Evolutionary conservation across 23 red algal species (phyloP).

Genomic region (Agarophyton chilense): DNA sequence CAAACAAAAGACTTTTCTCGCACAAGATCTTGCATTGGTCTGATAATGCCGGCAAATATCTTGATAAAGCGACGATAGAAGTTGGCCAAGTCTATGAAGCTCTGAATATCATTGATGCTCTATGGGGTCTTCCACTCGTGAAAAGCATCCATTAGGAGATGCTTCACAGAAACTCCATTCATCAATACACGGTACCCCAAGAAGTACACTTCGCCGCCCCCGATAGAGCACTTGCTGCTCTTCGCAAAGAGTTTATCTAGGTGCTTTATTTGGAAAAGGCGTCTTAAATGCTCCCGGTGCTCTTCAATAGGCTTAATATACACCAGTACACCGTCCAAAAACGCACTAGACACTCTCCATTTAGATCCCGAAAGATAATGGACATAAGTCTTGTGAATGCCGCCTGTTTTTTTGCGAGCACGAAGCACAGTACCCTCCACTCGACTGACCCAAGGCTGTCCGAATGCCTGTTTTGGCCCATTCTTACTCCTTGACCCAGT

Average conservation of each 20-base stretch:
- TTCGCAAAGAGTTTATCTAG: slow-evolving; percentile 12
- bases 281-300: background rate
- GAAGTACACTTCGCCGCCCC: background rate
- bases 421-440: slow-evolving; percentile 22
- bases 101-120: background rate
- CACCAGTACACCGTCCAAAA: slow-evolving; percentile 21
- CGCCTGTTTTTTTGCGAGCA: background rate
- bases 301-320: background rate
- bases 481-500: slow-evolving; percentile 1
- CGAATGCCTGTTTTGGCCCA: slow-evolving; percentile 1
- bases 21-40: background rate
- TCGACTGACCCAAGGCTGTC: slow-evolving; percentile 19
- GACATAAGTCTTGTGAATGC: slow-evolving; percentile 18
- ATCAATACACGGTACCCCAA: background rate
- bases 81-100: slow-evolving; percentile 7
- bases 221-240: background rate
- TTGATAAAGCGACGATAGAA: slow-evolving; percentile 22
- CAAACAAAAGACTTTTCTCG: background rate
- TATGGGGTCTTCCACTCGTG: background rate
- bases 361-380: background rate
- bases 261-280: background rate
- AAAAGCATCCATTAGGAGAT: background rate
- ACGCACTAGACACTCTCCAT: slow-evolving; percentile 17
- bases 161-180: background rate
- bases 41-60: background rate